A percentile compares a stretch with the other conserved stretches of the same genome.
phyloP scores from a whole-genome alignment of 106 monocot species.

The Phalaenopsis aphrodite region DNA sequence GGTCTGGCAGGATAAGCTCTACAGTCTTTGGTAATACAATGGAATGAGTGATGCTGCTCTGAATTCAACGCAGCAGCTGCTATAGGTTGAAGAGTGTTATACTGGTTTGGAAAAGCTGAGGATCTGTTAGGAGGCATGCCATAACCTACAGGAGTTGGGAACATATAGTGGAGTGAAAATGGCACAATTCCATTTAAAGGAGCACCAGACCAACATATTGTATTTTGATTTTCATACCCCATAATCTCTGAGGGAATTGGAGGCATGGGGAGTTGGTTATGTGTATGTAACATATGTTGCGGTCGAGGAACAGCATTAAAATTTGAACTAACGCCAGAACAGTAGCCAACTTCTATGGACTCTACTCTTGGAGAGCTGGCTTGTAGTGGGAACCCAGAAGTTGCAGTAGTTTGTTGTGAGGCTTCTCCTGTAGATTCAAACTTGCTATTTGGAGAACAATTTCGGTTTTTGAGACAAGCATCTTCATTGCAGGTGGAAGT shows the following conservation, averaged over 20 bases:
- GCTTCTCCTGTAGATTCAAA: neutral
- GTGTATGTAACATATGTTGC: conserved; percentile 22
- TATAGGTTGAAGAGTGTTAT: conserved; percentile 26
- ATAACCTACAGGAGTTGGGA: conserved; percentile 38
- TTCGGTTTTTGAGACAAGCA: neutral
- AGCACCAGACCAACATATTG: conserved; percentile 37
- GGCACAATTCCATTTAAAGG: conserved; percentile 32
- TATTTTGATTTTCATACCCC: conserved; percentile 29
- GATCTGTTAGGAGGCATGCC: conserved; percentile 25
- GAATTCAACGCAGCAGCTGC: conserved; percentile 11
- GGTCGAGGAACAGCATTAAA: conserved; percentile 9
- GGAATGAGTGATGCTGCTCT: conserved; percentile 14
- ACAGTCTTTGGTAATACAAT: neutral
- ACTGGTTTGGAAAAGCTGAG: conserved; percentile 32
- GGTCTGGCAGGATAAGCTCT: conserved; percentile 7
- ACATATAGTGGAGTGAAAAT: conserved; percentile 45
- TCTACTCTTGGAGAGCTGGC: neutral
- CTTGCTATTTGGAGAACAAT: conserved; percentile 3
- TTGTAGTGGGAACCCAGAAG: neutral
- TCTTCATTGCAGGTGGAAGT: conserved; percentile 10
- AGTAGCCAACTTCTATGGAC: conserved; percentile 4
- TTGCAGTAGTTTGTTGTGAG: neutral
- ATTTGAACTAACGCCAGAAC: conserved; percentile 20
- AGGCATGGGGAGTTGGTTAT: conserved; percentile 29
- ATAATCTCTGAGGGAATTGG: conserved; percentile 28